Evolutionary conservation across 2,329 filamentous ascomycete species (phyloP), one percentile per base, ranked within the genome.

Genomic region (Fusarium acutatum): DNA sequence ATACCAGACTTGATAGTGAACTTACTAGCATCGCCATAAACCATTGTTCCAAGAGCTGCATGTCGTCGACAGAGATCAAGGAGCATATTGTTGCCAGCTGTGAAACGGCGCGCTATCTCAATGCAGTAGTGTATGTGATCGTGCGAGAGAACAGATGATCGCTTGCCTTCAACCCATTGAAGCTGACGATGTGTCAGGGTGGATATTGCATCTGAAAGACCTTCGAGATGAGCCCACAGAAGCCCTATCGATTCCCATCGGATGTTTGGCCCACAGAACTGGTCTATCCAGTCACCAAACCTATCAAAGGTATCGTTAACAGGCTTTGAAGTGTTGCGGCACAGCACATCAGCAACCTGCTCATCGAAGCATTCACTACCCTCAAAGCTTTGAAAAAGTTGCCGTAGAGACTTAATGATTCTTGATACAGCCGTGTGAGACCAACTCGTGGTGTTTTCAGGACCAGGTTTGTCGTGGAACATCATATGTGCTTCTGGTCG

Each of bases 171-270:
- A 32, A 57, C n/a, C 61, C 53, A 63, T 46, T 67, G 61, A 43
- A 76, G 59, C 57, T 65, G 32, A 11, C 62, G 67, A 34, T 52
- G 30, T 24, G 41, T n/a, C 15, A 74, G 47, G 28, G 71, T 54
- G 9, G 53, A 70, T 11, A 73, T 26, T 10, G 71, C 71, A 43
- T 73, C 71, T 10, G 66, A 73, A 7, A 74, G 22, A 3, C 71
- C 58, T 35, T 74, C 71, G 15, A 68, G 22, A 46, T 73, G 71
- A 52, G 75, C 72, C 78, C 75, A 86, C 2, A 85, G 66, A 7
- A 85, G 63, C 0, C 84, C 84, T 10, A 87, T 59, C 0, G 83
- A 81, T 64, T 87, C 85, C 85, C 85, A 87, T 17, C 85, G 78
- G 32, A 84, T 69, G 13, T 82, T 81, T 0, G 69, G 71, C 0